Conservation (phyloP, 371 early-diverging fungal genomes). For the Mucor piriformis region DNA sequence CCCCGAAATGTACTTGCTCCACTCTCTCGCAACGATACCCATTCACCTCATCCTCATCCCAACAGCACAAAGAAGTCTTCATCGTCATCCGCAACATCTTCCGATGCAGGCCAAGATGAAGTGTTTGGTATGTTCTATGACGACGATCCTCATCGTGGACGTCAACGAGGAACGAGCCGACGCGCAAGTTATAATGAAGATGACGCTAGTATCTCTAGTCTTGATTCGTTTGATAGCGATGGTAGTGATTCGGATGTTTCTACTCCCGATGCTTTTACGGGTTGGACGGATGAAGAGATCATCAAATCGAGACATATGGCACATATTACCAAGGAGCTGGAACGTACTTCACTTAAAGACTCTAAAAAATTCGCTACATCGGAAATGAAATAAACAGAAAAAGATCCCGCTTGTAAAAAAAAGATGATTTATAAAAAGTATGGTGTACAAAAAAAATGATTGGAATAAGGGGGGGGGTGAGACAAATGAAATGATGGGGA, state of each 20-base stretch:
- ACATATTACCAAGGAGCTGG: conserved; percentile 30
- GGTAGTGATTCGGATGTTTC: conserved; percentile 19
- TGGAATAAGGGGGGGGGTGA: too few species aligned
- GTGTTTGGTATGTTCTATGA: conserved; percentile 51
- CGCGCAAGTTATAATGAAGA: conserved; percentile 3
- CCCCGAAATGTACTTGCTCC: background rate
- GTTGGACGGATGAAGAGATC: conserved; percentile 56
- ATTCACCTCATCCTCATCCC: conserved; percentile 3
- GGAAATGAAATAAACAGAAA: background rate
- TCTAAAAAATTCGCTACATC: background rate
- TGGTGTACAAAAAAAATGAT: too few species aligned
- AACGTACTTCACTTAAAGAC: conserved; percentile 11
- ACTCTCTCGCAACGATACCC: background rate
- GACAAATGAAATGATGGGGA: background rate
- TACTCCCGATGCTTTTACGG: conserved; percentile 28
- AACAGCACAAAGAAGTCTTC: conserved; percentile 18
- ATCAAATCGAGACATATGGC: conserved; percentile 29
- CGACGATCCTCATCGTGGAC: conserved; percentile 25
- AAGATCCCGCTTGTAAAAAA: background rate
- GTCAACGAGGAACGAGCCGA: background rate
- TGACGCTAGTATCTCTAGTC: conserved; percentile 4
- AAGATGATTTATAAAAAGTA: background rate
- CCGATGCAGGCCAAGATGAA: conserved; percentile 36
- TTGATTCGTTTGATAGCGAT: conserved; percentile 24
- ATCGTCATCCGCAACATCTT: conserved; percentile 12